A percentile compares a stretch with the other conserved stretches of the same genome.
phyloP scores from a whole-genome alignment of 139 green algal species.

The Haematococcus sp. region DNA sequence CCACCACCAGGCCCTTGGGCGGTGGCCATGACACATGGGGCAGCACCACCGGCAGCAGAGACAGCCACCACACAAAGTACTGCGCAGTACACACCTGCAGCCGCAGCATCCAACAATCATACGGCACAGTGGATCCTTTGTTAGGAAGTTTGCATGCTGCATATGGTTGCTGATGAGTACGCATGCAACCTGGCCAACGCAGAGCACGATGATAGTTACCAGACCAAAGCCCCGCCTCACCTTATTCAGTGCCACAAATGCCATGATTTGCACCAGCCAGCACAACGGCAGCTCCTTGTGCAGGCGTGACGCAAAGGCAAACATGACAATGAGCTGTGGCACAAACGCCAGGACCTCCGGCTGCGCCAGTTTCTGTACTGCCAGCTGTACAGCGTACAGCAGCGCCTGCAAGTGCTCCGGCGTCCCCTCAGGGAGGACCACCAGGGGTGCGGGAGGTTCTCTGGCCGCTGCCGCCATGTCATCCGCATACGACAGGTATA shows the following conservation, averaged over 20 bases:
- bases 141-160: background rate
- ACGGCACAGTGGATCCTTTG: too few species aligned
- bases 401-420: background rate
- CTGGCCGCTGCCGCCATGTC: conserved; percentile 2
- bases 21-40: conserved; percentile 37
- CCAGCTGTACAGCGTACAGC: background rate
- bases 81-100: conserved; percentile 76
- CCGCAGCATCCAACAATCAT: background rate
- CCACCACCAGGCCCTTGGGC: conserved; percentile 21
- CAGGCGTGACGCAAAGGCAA: conserved; percentile 23
- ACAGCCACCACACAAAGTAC: conserved; percentile 98
- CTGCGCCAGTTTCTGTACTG: conserved; percentile 14
- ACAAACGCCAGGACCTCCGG: conserved; percentile 19
- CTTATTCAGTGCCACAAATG: conserved; percentile 94
- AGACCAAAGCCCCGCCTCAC: conserved; percentile 35
- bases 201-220: too few species aligned
- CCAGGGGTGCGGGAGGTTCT: background rate
- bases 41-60: conserved; percentile 75
- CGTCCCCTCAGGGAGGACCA: too few species aligned
- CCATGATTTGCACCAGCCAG: conserved; percentile 72
- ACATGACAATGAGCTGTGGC: conserved; percentile 27
- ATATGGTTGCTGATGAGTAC: too few species aligned
- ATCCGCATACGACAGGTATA: conserved; percentile 63
- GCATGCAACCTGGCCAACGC: too few species aligned
- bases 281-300: conserved; percentile 22